Evolutionary conservation across 2,329 filamentous ascomycete genomes (phyloP).

Genomic region (Nannizzia gypsea): DNA sequence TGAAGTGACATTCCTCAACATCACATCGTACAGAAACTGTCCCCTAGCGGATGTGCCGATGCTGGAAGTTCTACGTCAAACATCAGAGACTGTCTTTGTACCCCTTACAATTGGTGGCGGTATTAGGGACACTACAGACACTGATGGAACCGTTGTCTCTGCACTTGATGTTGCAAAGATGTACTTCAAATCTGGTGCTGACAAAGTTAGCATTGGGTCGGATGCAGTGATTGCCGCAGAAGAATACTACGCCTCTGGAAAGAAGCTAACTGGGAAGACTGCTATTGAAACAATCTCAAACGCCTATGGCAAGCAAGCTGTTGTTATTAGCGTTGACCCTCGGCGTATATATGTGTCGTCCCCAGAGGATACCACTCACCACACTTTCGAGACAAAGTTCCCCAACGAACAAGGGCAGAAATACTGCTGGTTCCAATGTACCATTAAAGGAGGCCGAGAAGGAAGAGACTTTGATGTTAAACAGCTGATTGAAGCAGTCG

Average conservation of each 20-base stretch:
- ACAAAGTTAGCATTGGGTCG: constrained; percentile 94
- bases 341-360: constrained; percentile 73
- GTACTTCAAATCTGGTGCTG: constrained; percentile 94
- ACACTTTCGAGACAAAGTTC: constrained; percentile 59
- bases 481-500: constrained; percentile 75
- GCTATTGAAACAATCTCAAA: constrained; percentile 91
- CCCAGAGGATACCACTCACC: constrained; percentile 57
- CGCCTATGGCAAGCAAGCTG: constrained; percentile 92
- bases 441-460: constrained; percentile 88
- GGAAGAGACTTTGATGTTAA: constrained; percentile 88
- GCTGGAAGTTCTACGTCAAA: constrained; percentile 80
- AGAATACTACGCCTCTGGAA: constrained; percentile 65
- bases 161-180: constrained; percentile 88
- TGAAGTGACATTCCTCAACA: constrained; percentile 96
- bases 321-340: constrained; percentile 90
- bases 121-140: constrained; percentile 84
- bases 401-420: constrained; percentile 65
- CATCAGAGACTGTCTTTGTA: constrained; percentile 87
- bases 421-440: constrained; percentile 95
- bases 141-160: constrained; percentile 72
- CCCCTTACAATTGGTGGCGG: constrained; percentile 91
- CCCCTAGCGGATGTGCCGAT: constrained; percentile 86
- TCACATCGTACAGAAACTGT: constrained; percentile 93
- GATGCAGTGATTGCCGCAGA: constrained; percentile 90
- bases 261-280: constrained; percentile 62